Conservation (phyloP, 192 early-diverging fungal genomes). For the Neocallimastix lanati region DNA sequence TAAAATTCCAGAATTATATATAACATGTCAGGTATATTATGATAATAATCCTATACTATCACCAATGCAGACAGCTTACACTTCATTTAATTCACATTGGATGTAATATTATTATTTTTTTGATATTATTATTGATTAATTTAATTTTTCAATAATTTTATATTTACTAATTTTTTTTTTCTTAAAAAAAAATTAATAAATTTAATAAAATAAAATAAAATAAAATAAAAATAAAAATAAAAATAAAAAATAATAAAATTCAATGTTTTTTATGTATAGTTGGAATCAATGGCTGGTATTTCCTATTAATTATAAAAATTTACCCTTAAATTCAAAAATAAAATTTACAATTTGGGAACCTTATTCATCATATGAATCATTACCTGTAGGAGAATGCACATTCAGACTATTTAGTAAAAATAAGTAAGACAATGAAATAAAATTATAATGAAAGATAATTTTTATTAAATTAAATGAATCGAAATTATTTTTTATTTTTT, state of each 20-base stretch:
- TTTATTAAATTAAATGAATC: too few species aligned
- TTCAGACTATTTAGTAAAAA: slow-evolving; percentile 65
- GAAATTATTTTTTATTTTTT: too few species aligned
- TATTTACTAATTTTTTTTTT: too few species aligned
- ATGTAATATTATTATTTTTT: background rate
- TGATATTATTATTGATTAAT: too few species aligned
- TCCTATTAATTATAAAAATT: slow-evolving; percentile 70
- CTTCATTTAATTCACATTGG: background rate
- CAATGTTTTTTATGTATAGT: slow-evolving; percentile 12
- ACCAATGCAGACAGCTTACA: background rate
- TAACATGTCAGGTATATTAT: background rate
- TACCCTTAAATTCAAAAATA: slow-evolving; percentile 52
- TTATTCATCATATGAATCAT: slow-evolving; percentile 49
- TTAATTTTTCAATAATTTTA: background rate
- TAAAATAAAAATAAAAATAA: too few species aligned
- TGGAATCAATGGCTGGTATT: slow-evolving; percentile 91
- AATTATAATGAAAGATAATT: too few species aligned
- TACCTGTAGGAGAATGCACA: slow-evolving; percentile 55
- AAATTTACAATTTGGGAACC: slow-evolving; percentile 65
- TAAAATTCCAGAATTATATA: background rate
- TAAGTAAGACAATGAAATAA: slow-evolving; percentile 19
- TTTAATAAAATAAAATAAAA: too few species aligned
- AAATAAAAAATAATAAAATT: too few species aligned
- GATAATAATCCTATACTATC: background rate
- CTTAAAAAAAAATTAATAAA: too few species aligned